Evolutionary conservation across 176 grass and related monocot genomes (phyloP).

Genomic region (Elaeis guineensis): DNA sequence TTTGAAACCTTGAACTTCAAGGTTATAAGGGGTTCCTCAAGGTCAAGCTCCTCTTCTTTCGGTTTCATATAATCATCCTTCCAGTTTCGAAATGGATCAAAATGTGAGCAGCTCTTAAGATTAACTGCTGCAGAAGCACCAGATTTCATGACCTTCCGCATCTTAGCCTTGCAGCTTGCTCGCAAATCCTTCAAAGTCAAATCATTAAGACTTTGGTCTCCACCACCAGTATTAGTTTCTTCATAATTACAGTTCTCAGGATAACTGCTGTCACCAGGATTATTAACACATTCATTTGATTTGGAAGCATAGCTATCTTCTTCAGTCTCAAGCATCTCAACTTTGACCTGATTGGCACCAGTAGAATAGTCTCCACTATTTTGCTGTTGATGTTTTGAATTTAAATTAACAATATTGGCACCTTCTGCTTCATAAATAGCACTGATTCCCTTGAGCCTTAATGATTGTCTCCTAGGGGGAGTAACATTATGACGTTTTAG

Average conservation of each 20-base stretch:
- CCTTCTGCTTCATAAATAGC: conserved; percentile 15
- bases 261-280: conserved; percentile 2
- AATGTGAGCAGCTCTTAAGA: neutral
- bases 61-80: conserved; percentile 7
- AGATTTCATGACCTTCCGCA: conserved; percentile 16
- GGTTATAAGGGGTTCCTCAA: conserved; percentile 47
- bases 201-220: conserved; percentile 10
- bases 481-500: neutral
- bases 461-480: conserved; percentile 24
- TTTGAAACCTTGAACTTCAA: conserved; percentile 39
- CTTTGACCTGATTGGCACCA: conserved; percentile 26
- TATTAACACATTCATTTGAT: conserved; percentile 7
- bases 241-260: neutral
- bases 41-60: conserved; percentile 32
- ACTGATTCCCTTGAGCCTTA: conserved; percentile 22
- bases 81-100: neutral
- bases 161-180: conserved; percentile 39
- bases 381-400: neutral
- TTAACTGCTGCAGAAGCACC: conserved; percentile 16
- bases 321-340: conserved; percentile 32
- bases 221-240: neutral
- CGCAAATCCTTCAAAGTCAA: conserved; percentile 43
- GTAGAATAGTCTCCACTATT: neutral
- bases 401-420: conserved; percentile 8
- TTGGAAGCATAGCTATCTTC: conserved; percentile 25